Evolutionary conservation across 352 stramenopile genomes (phyloP).

Genomic region (Globisporangium barbulae): DNA sequence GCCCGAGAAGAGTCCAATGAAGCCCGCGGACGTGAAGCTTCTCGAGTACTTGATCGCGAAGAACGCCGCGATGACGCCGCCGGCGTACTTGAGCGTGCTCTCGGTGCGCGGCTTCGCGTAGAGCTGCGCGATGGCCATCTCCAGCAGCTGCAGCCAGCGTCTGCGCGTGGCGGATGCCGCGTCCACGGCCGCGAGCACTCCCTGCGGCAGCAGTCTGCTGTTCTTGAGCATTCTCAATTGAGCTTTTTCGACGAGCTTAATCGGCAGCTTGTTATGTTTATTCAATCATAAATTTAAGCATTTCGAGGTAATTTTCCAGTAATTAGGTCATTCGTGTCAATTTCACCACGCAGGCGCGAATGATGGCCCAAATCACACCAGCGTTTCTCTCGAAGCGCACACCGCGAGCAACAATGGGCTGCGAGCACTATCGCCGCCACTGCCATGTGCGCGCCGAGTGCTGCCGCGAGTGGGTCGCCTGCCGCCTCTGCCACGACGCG

Average conservation of each 20-base stretch:
- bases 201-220: constrained; percentile 5
- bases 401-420: constrained; percentile 17
- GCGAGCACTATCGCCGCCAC: constrained; percentile 58
- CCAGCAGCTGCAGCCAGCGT: constrained; percentile 18
- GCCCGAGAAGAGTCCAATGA: constrained; percentile 57
- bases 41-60: constrained; percentile 56
- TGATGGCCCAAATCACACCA: too few species aligned
- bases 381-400: neutral
- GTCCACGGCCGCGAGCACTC: constrained; percentile 16
- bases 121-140: constrained; percentile 23
- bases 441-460: constrained; percentile 73
- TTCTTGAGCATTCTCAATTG: constrained; percentile 3
- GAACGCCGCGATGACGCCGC: constrained; percentile 53
- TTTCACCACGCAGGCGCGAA: too few species aligned
- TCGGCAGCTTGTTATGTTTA: neutral
- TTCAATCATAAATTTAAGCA: neutral
- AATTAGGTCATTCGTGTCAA: too few species aligned
- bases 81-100: constrained; percentile 54
- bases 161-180: constrained; percentile 21
- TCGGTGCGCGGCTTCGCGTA: constrained; percentile 35
- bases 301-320: too few species aligned
- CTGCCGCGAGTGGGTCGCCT: constrained; percentile 71
- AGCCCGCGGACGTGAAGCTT: constrained; percentile 55
- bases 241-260: neutral
- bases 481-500: constrained; percentile 68